Conservation (phyloP, 208 protist species). For the Crithidia brevicula region DNA sequence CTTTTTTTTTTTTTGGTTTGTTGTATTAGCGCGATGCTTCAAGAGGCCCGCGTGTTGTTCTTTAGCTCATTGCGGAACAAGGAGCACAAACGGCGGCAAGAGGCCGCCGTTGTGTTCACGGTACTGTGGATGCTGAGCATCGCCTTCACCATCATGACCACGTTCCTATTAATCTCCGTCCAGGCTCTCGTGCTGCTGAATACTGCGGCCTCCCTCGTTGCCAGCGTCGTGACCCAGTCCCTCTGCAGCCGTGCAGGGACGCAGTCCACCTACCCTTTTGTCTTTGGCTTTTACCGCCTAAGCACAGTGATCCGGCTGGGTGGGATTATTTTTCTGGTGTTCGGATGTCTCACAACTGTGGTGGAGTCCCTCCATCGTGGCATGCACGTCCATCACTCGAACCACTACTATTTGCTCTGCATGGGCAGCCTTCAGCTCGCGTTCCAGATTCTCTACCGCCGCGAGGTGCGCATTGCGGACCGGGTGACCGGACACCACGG, state of each 20-base stretch:
- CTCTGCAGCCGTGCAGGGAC: conserved; percentile 13
- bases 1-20: background rate
- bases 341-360: conserved; percentile 59
- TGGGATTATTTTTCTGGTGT: conserved; percentile 58
- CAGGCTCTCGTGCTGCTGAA: conserved; percentile 56
- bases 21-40: conserved; percentile 5
- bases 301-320: conserved; percentile 57
- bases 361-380: conserved; percentile 52
- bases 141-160: conserved; percentile 34
- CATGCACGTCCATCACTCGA: conserved; percentile 36
- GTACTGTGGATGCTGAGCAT: conserved; percentile 48
- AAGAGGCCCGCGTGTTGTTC: conserved; percentile 23
- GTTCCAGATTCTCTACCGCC: conserved; percentile 39
- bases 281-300: conserved; percentile 58
- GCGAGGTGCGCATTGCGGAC: conserved; percentile 56
- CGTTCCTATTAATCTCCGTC: conserved; percentile 43
- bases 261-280: conserved; percentile 37
- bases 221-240: conserved; percentile 36
- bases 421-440: conserved; percentile 39
- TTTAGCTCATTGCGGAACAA: conserved; percentile 7
- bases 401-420: conserved; percentile 31
- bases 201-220: conserved; percentile 39
- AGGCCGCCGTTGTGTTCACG: conserved; percentile 34
- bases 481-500: conserved; percentile 51
- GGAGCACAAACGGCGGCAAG: conserved; percentile 28